Conservation (phyloP, 768 basidiomycete genomes). For the Calocera cornea region DNA sequence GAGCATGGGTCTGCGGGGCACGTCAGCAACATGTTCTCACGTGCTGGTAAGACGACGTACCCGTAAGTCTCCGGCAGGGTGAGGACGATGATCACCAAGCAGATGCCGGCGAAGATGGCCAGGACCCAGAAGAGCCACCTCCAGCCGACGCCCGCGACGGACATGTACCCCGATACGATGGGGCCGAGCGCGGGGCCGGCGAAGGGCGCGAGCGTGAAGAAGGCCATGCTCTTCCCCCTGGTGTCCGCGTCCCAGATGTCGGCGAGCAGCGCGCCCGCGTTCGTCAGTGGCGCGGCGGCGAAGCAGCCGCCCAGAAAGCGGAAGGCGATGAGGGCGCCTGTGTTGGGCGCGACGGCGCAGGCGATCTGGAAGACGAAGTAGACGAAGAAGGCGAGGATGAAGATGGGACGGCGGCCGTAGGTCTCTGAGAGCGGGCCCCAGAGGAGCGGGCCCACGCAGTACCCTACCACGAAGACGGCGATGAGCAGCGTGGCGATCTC, state of each 20-base stretch:
- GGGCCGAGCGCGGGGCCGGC: slow-evolving; percentile 20
- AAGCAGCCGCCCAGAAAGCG: slow-evolving; percentile 21
- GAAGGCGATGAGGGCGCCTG: slow-evolving; percentile 15
- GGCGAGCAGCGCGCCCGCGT: slow-evolving; percentile 16
- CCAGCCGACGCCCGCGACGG: slow-evolving; percentile 12
- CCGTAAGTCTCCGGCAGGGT: slow-evolving; percentile 18
- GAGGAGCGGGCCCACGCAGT: slow-evolving; percentile 24
- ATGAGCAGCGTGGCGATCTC: slow-evolving; percentile 11
- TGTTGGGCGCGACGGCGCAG: slow-evolving; percentile 26
- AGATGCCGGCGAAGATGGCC: slow-evolving; percentile 16
- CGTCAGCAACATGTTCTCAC: background rate
- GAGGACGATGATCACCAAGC: slow-evolving; percentile 8
- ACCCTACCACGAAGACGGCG: slow-evolving; percentile 14
- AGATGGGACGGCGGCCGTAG: slow-evolving; percentile 27
- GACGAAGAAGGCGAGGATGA: slow-evolving; percentile 25
- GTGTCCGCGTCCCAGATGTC: slow-evolving; percentile 19
- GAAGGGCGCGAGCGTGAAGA: slow-evolving; percentile 15
- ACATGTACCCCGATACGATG: slow-evolving; percentile 17
- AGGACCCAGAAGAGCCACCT: slow-evolving; percentile 20
- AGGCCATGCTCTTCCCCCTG: slow-evolving; percentile 16
- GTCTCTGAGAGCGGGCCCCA: slow-evolving; percentile 24
- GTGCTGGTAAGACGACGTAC: slow-evolving; percentile 10
- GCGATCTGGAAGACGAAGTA: slow-evolving; percentile 22
- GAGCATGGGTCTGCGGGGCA: slow-evolving; percentile 16
- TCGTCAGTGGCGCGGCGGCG: slow-evolving; percentile 17